phyloP scores from a whole-genome alignment of 495 filamentous ascomycete species.

The Penicillium soppii region DNA sequence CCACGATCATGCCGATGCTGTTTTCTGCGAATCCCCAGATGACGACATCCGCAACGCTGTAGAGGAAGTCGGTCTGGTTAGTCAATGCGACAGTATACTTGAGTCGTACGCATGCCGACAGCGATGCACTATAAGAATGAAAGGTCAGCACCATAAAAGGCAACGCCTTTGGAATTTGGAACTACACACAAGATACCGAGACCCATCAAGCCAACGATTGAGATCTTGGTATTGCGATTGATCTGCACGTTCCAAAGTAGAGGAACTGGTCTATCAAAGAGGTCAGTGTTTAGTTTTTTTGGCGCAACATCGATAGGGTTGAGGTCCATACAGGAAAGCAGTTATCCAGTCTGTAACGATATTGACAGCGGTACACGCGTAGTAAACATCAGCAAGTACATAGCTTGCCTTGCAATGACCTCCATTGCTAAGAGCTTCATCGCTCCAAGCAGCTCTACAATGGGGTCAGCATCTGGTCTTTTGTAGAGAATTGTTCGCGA shows the following conservation, averaged over 20 bases:
- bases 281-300: not conserved
- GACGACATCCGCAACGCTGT: constrained; percentile 17
- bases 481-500: not conserved
- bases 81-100: constrained; percentile 26
- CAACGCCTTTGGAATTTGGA: too few relatives aligned
- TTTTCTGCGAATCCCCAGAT: constrained; percentile 33
- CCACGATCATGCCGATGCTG: constrained; percentile 29
- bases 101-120: constrained; percentile 25
- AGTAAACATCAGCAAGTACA: constrained; percentile 25
- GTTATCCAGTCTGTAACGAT: constrained; percentile 32
- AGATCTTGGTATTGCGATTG: constrained; percentile 42
- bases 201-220: constrained; percentile 48
- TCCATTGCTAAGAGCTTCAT: constrained; percentile 11
- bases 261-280: constrained; percentile 32
- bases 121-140: constrained; percentile 11
- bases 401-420: constrained; percentile 21
- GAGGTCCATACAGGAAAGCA: constrained; percentile 44
- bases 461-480: not conserved
- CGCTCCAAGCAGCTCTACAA: constrained; percentile 22
- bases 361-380: constrained; percentile 26
- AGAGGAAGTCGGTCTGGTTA: constrained; percentile 20
- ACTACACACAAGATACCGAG: constrained; percentile 46
- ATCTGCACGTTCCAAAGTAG: constrained; percentile 52
- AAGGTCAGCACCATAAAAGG: not conserved
- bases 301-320: not conserved